Conservation (phyloP, 495 filamentous ascomycete species). For the Hyaloscypha variabilis region DNA sequence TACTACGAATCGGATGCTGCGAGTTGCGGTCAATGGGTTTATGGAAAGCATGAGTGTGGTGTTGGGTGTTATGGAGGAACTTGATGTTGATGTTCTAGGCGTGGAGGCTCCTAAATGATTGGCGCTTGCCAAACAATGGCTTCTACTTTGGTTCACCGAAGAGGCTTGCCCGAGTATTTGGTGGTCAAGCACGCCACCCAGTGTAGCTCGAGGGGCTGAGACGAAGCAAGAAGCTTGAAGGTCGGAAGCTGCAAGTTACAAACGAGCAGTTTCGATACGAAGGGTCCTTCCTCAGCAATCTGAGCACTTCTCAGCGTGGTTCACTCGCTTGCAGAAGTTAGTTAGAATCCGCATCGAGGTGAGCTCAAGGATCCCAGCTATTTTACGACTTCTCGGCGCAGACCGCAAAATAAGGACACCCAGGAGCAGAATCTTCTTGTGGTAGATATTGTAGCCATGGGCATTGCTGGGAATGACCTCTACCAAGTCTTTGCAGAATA, state of each 20-base stretch:
- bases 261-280: too few species aligned
- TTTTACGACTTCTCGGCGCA: too few species aligned
- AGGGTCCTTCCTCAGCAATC: background rate
- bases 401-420: background rate
- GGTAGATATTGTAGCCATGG: background rate
- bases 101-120: background rate
- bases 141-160: background rate
- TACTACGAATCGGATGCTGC: constrained; percentile 93
- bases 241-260: too few species aligned
- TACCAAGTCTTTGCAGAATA: background rate
- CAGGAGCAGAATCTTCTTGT: background rate
- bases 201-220: background rate
- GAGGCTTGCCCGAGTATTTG: background rate
- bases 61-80: constrained; percentile 81
- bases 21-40: constrained; percentile 97
- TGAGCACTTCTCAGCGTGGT: background rate
- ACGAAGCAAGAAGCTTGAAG: too few species aligned
- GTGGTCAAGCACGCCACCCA: background rate
- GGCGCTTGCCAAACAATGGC: background rate
- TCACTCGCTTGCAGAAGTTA: background rate
- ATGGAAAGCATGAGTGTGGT: constrained; percentile 88
- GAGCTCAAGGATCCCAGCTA: too few species aligned
- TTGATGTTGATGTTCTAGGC: constrained; percentile 83
- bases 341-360: too few species aligned
- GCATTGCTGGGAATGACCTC: background rate